Evolutionary conservation across 345 rosid species (phyloP).

Genomic region (Diplotaxis tenuifolia): DNA sequence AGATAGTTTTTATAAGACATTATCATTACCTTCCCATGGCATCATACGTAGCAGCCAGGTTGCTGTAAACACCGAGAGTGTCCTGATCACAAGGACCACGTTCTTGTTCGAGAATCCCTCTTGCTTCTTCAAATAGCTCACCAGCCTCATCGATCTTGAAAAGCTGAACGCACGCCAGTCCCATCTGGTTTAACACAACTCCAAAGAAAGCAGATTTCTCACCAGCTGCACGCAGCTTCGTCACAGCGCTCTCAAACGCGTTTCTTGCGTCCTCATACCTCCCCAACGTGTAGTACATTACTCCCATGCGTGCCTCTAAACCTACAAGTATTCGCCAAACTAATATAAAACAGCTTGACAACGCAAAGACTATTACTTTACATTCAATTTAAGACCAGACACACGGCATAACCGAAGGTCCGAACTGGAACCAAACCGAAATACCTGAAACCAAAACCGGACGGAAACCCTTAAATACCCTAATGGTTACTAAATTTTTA

Average conservation of each 20-base stretch:
- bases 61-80: constrained; percentile 94
- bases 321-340: constrained; percentile 40
- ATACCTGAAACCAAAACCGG: no score
- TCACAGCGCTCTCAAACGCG: constrained; percentile 77
- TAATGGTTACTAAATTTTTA: no score
- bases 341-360: neutral
- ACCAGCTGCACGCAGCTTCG: constrained; percentile 82
- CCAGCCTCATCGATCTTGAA: constrained; percentile 97
- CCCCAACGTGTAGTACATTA: constrained; percentile 90
- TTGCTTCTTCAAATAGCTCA: constrained; percentile 92
- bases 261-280: constrained; percentile 88
- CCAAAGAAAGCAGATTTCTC: constrained; percentile 98
- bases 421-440: no score
- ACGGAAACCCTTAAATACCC: no score
- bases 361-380: neutral
- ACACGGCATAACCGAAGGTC: neutral
- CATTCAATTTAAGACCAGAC: neutral
- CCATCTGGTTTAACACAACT: constrained; percentile 98
- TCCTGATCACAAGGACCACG: constrained; percentile 96
- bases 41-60: constrained; percentile 97
- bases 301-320: constrained; percentile 96
- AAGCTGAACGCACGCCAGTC: constrained; percentile 93
- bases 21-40: constrained; percentile 92
- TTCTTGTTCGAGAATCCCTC: constrained; percentile 82
- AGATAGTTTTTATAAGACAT: neutral